Conservation (phyloP, 1,284 basidiomycete species). For the Leucoagaricus sp. region DNA sequence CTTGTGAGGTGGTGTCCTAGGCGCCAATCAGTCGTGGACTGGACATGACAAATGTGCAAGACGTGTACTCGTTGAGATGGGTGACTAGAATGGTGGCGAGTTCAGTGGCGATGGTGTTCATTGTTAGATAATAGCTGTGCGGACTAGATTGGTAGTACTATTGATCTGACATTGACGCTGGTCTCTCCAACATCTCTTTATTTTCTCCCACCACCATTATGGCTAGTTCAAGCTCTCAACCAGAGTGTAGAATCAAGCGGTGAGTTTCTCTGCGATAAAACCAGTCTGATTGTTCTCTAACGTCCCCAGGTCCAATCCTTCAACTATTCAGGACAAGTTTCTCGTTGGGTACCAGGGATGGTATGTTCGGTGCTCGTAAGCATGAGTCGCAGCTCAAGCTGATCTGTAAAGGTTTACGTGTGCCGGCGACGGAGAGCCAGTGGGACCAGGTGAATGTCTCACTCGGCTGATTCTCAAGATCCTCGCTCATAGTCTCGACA, state of each 20-base stretch:
- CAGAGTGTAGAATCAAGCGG: conserved; percentile 37
- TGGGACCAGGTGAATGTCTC: conserved; percentile 53
- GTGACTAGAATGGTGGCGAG: conserved; percentile 35
- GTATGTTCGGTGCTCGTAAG: conserved; percentile 39
- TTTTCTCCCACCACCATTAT: conserved; percentile 19
- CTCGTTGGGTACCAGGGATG: conserved; percentile 84
- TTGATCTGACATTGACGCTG: conserved; percentile 11
- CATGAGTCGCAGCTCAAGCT: background rate
- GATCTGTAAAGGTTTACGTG: conserved; percentile 62
- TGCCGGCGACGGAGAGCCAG: conserved; percentile 61
- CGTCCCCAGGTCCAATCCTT: conserved; percentile 43
- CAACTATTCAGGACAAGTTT: conserved; percentile 71
- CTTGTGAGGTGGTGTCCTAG: conserved; percentile 44
- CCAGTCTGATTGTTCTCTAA: background rate
- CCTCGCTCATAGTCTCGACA: background rate
- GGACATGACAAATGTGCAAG: background rate
- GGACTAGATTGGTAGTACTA: conserved; percentile 36
- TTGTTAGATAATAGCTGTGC: conserved; percentile 26
- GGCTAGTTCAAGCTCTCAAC: conserved; percentile 25
- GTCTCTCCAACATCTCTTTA: background rate
- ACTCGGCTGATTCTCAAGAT: conserved; percentile 5
- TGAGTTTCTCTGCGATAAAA: conserved; percentile 18
- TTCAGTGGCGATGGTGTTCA: conserved; percentile 35
- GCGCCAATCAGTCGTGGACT: background rate
- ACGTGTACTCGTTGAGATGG: conserved; percentile 37